A percentile compares a stretch with the other conserved stretches of the same genome.
phyloP scores from a whole-genome alignment of 257 asterid species.

The Capsicum baccatum region DNA sequence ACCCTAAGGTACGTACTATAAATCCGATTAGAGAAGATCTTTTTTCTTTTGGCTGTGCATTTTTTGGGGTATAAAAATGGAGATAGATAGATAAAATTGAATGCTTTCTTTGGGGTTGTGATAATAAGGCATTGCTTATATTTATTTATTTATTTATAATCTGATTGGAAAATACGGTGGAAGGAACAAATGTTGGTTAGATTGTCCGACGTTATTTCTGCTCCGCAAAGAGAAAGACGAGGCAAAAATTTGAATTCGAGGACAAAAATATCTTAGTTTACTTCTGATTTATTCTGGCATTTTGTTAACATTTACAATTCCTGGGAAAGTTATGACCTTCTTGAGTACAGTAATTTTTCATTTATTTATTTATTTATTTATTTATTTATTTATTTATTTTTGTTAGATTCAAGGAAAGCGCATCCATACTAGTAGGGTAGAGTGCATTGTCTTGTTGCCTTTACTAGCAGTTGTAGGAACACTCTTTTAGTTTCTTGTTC shows the following conservation, averaged over 20 bases:
- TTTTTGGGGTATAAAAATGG: neutral
- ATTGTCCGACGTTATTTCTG: neutral
- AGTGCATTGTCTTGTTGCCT: too few species aligned
- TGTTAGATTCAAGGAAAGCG: too few species aligned
- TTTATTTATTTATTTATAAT: neutral
- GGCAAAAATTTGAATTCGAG: neutral
- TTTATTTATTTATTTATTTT: neutral
- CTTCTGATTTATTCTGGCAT: neutral
- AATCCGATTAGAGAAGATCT: neutral
- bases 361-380: neutral
- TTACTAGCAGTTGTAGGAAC: too few species aligned
- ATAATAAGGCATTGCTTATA: neutral
- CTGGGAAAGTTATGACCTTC: neutral
- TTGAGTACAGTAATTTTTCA: neutral
- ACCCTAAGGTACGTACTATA: conserved; percentile 77
- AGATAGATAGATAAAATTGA: neutral
- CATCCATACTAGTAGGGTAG: too few species aligned
- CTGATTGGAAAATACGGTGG: neutral
- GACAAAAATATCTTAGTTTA: neutral
- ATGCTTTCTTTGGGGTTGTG: neutral
- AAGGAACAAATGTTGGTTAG: neutral
- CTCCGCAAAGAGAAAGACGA: neutral
- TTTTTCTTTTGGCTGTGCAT: neutral
- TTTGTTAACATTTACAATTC: neutral
- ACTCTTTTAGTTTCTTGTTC: too few species aligned